Evolutionary conservation across 73 alveolate genomes (phyloP).

Genomic region (Urostyla sp.): DNA sequence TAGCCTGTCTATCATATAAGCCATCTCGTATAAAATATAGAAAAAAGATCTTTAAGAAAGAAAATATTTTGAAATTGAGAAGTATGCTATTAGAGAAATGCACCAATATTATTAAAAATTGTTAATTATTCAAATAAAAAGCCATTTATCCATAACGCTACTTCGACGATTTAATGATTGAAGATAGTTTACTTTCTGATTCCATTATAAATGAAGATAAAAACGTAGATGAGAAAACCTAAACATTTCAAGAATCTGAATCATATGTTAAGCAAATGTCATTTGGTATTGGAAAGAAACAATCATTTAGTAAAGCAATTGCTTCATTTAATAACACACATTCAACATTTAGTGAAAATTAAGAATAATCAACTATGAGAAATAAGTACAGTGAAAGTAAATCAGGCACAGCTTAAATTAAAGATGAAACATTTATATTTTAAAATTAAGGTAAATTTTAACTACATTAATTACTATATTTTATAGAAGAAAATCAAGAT

Average conservation of each 20-base stretch:
- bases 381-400: neutral
- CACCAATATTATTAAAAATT: neutral
- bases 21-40: slow-evolving; percentile 22
- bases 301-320: neutral
- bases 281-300: slow-evolving; percentile 46
- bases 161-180: slow-evolving; percentile 34
- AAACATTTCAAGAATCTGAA: neutral
- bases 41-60: neutral
- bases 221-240: neutral
- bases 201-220: neutral
- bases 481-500: neutral
- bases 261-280: neutral
- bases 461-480: no score
- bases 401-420: neutral
- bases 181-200: slow-evolving; percentile 17
- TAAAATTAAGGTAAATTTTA: no score
- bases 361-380: neutral
- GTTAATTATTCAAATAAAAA: slow-evolving; percentile 11
- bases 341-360: slow-evolving; percentile 2
- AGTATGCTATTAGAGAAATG: slow-evolving; percentile 9
- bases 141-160: slow-evolving; percentile 43
- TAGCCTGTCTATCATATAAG: slow-evolving; percentile 29
- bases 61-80: neutral
- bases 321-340: slow-evolving; percentile 19
- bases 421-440: neutral